phyloP scores from a whole-genome alignment of 306 rosid genomes.

The Vachellia pachyceras region DNA sequence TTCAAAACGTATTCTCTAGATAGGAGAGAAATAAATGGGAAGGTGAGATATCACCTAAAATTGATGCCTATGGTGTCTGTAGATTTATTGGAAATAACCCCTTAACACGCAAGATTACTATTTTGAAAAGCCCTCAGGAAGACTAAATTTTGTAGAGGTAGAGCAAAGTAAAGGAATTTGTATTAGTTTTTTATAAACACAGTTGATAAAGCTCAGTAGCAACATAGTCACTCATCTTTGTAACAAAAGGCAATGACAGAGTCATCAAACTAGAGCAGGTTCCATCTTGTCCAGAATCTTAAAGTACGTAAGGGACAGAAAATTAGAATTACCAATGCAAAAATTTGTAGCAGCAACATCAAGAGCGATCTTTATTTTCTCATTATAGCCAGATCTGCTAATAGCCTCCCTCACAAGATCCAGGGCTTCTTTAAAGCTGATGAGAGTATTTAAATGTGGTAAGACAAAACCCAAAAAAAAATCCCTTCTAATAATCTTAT shows the following conservation, averaged over 20 bases:
- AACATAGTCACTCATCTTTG: conserved; percentile 31
- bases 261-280: conserved; percentile 19
- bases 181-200: conserved; percentile 1
- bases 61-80: not conserved
- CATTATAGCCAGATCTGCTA: conserved; percentile 75
- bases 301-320: conserved; percentile 27
- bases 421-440: conserved; percentile 86
- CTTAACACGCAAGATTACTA: conserved; percentile 20
- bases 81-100: not conserved
- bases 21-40: conserved; percentile 4
- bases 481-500: conserved; percentile 15
- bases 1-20: not conserved
- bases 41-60: not conserved
- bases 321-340: conserved; percentile 75
- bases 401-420: conserved; percentile 92
- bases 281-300: conserved; percentile 23
- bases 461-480: conserved; percentile 37
- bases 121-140: conserved; percentile 1
- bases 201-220: not conserved
- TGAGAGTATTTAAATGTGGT: conserved; percentile 32
- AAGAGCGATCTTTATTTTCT: conserved; percentile 84
- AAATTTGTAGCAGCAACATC: conserved; percentile 83
- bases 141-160: conserved; percentile 7
- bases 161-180: conserved; percentile 9
- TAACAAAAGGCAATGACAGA: conserved; percentile 27